These are phyloP conservation scores for Mimosa pudica DNA, from an alignment of 306 rosid genomes.

Conservation along the genomic window DNA sequence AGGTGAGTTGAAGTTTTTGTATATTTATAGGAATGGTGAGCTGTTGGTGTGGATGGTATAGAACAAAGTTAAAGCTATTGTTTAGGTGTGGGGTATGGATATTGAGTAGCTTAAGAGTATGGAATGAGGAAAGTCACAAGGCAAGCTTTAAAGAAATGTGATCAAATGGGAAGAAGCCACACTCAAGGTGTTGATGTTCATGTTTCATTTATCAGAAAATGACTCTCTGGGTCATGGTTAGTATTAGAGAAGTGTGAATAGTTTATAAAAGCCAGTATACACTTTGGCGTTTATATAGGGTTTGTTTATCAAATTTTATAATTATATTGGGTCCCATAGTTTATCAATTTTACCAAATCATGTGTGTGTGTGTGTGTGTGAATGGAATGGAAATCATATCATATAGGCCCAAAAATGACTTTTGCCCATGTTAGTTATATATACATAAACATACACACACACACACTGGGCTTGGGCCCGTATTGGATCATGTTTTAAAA, in stretches of 20 bases:
- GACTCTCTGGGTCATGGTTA: neutral
- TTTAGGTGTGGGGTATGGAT: conserved; percentile 32
- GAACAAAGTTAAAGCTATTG: conserved; percentile 17
- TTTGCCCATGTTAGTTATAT: too few relatives aligned
- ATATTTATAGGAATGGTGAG: neutral
- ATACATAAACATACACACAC: too few relatives aligned
- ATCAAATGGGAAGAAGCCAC: conserved; percentile 35
- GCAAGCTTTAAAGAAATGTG: conserved; percentile 39
- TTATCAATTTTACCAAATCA: too few relatives aligned
- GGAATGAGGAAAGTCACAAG: conserved; percentile 48
- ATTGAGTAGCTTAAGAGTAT: conserved; percentile 84
- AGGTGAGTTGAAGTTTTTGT: neutral
- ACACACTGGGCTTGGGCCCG: neutral
- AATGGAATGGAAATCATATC: too few relatives aligned
- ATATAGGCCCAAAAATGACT: too few relatives aligned
- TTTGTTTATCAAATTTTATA: neutral
- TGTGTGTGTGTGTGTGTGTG: too few relatives aligned
- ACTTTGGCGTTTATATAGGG: neutral
- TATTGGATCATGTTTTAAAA: neutral
- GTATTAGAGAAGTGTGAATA: neutral
- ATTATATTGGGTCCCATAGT: neutral
- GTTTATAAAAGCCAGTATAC: neutral
- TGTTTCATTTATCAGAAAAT: conserved; percentile 13
- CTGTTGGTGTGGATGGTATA: conserved; percentile 20
- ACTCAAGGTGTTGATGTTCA: conserved; percentile 26